Evolutionary conservation across 2,329 filamentous ascomycete genomes (phyloP).

Genomic region (Colletotrichum cordylinicola): DNA sequence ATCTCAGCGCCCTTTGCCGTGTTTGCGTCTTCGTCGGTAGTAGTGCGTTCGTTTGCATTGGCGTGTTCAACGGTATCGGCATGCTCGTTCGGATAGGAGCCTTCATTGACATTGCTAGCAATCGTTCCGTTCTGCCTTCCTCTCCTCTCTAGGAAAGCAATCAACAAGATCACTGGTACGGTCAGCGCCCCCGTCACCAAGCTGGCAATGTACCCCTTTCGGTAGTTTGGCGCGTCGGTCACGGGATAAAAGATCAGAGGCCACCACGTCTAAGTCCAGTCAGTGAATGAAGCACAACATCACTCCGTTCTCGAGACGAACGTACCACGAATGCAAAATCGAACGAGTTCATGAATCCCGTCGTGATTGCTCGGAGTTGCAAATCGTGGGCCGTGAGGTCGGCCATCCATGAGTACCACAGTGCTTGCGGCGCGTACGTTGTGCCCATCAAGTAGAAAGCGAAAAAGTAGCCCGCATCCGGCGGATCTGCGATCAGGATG

Average conservation of each 20-base stretch:
- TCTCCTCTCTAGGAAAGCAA: conserved; percentile 40
- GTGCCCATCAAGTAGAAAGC: conserved; percentile 50
- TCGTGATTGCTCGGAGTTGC: conserved; percentile 48
- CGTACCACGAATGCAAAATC: conserved; percentile 43
- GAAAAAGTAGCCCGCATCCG: conserved; percentile 44
- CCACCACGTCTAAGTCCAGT: conserved; percentile 38
- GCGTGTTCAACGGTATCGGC: neutral
- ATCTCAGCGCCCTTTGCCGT: neutral
- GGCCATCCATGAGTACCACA: conserved; percentile 54
- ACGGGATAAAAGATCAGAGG: conserved; percentile 45
- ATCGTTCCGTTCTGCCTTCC: conserved; percentile 12
- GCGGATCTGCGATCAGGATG: conserved; percentile 38
- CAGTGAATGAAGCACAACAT: neutral
- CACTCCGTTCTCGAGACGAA: neutral
- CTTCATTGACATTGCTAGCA: neutral
- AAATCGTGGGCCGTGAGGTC: conserved; percentile 44
- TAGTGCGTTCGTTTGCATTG: neutral
- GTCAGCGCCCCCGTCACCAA: conserved; percentile 40
- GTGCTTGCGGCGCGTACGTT: conserved; percentile 48
- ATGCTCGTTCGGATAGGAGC: neutral
- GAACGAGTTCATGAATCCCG: conserved; percentile 48
- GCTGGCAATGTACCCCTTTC: conserved; percentile 44
- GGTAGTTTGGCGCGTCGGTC: conserved; percentile 42
- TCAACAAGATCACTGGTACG: conserved; percentile 39
- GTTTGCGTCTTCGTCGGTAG: neutral